Base-by-base conservation (phyloP, 1,284 basidiomycete genomes). In the Puccinia horiana region DNA sequence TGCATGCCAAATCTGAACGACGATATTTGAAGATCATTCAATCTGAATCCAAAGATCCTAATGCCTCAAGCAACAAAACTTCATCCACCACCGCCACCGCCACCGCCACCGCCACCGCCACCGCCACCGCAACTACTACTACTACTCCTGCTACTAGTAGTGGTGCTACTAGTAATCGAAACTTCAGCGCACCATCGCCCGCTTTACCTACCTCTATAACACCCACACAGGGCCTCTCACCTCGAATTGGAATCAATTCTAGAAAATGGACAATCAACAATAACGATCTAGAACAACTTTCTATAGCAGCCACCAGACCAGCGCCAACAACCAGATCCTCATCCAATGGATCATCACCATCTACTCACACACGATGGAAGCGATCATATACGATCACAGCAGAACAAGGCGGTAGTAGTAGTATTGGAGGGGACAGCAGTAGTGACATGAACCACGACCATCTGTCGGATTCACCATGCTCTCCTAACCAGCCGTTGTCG, bases 51-150 rank as follows among this genome's bases (percentile, higher is more conserved):
- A 89, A 82, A 87, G 90, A 83, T 92, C 91, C 85, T 89, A 94
- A 44, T 87, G 98, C 76, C 88, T 99, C 83, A 98, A n/a, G n/a
- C n/a, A 96, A 87, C 90, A 96, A 14, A 96, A 96, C 2, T 93
- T 92, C 87, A 94, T 93, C 86, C 92, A 96, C 90, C 92, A 90
- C 54, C 92, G 96, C 86, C 91, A 96, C 8, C 92, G 92, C 75
- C 85, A 86, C 29, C 85, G 86, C 58, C 86, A 82, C 3, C 85
- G 84, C 83, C 89, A 89, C 80, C 90, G 90, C 0, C 90, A 91
- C 0, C 90, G 90, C 40, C n/a, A 35, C 26, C 20, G n/a, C 47
- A 2, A 12, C 70, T 1, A 20, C 73, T 5, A 26, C 20, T 5
- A 76, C 56, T 23, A 35, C 14, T 9, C 20, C 52, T 40, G 35